Percentiles rank a stretch among this genome's conserved stretches.
Conservation (phyloP, 1,139 yeast genomes). For the Arxiozyma telluris region DNA sequence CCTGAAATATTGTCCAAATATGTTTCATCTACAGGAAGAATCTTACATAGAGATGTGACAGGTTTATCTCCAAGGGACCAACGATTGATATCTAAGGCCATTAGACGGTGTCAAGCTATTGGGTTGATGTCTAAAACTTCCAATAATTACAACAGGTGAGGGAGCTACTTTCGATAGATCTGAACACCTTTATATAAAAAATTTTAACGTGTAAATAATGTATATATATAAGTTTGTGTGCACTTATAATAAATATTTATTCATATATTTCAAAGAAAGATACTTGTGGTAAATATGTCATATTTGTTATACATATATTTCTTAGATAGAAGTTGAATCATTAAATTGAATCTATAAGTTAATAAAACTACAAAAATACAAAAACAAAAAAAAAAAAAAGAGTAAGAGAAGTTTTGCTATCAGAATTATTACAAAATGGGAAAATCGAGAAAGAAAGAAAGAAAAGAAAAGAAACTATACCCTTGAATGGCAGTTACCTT, state of each 20-base stretch:
- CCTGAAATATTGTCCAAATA: slow-evolving; percentile 55
- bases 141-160: slow-evolving; percentile 19
- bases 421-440: too few relatives aligned
- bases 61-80: slow-evolving; percentile 57
- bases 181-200: too few relatives aligned
- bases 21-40: slow-evolving; percentile 56
- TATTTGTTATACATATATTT: too few relatives aligned
- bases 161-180: too few relatives aligned
- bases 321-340: neutral
- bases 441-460: neutral
- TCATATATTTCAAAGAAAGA: neutral
- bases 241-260: neutral
- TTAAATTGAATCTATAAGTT: neutral
- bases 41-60: slow-evolving; percentile 57
- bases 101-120: slow-evolving; percentile 58
- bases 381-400: neutral
- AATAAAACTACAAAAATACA: neutral
- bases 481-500: neutral
- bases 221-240: neutral
- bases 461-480: too few relatives aligned
- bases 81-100: slow-evolving; percentile 53
- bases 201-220: neutral
- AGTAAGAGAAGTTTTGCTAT: too few relatives aligned
- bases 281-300: too few relatives aligned
- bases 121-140: slow-evolving; percentile 61